Percentiles rank a stretch among this genome's conserved stretches.
Conservation (phyloP, 2,329 filamentous ascomycete species). For the Colletotrichum chrysophilum region DNA sequence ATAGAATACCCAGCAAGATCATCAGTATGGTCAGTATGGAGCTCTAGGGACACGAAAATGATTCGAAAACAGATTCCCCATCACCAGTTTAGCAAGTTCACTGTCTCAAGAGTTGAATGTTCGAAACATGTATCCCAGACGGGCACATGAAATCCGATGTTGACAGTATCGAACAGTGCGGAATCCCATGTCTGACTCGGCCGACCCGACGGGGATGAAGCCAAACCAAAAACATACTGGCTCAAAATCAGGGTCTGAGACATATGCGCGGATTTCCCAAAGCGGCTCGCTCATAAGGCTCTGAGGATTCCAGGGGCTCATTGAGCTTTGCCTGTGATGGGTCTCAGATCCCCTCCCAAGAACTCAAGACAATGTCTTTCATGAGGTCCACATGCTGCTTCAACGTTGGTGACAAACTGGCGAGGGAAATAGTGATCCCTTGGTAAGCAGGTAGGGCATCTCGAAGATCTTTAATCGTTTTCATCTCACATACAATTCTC, state of each 20-base stretch:
- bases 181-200: background rate
- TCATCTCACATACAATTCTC: background rate
- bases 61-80: background rate
- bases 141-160: background rate
- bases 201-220: background rate
- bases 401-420: background rate
- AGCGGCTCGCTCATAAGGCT: background rate
- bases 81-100: background rate
- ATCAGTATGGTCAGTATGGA: too few species aligned
- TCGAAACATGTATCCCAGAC: background rate
- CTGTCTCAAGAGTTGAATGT: background rate
- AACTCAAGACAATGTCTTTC: background rate
- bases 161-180: background rate
- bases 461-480: background rate
- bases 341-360: background rate
- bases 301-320: background rate
- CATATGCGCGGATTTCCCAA: background rate
- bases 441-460: too few species aligned
- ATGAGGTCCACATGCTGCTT: background rate
- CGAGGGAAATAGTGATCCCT: background rate
- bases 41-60: background rate
- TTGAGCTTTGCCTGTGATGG: background rate
- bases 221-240: background rate
- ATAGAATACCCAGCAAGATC: background rate
- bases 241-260: background rate